Percentiles rank a stretch among this genome's conserved stretches.
phyloP scores from a whole-genome alignment of 352 stramenopile species.

The Pythium volutum region DNA sequence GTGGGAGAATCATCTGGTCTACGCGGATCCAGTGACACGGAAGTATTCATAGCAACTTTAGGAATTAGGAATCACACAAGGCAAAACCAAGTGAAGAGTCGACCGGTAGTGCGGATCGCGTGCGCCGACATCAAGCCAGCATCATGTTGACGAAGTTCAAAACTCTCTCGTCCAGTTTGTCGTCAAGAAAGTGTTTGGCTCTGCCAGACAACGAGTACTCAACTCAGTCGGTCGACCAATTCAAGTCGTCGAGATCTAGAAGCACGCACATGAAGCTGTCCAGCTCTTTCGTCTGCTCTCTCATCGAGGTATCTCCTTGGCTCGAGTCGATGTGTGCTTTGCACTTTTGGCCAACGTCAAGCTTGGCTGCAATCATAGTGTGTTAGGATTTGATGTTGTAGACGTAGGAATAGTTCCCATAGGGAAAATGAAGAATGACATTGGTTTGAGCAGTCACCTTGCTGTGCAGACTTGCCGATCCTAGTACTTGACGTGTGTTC shows the following conservation, averaged over 20 bases:
- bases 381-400: constrained; percentile 25
- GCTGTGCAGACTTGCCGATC: not conserved
- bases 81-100: not conserved
- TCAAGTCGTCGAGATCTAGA: not conserved
- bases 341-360: not conserved
- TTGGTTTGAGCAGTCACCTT: not conserved
- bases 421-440: too few relatives aligned
- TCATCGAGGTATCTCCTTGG: not conserved
- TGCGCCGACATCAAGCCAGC: constrained; percentile 12
- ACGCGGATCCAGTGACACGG: constrained; percentile 80
- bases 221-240: not conserved
- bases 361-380: not conserved
- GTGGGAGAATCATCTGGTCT: constrained; percentile 78
- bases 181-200: constrained; percentile 23
- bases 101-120: not conserved
- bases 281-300: constrained; percentile 2
- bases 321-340: too few relatives aligned
- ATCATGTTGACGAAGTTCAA: constrained; percentile 28
- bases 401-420: constrained; percentile 11
- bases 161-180: constrained; percentile 22
- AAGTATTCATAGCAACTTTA: constrained; percentile 64
- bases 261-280: constrained; percentile 36
- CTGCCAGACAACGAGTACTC: not conserved
- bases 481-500: not conserved
- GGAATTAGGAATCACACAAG: constrained; percentile 14